Conservation (phyloP, 805 yeast species). For the Maudiozyma serrabonitensis region DNA sequence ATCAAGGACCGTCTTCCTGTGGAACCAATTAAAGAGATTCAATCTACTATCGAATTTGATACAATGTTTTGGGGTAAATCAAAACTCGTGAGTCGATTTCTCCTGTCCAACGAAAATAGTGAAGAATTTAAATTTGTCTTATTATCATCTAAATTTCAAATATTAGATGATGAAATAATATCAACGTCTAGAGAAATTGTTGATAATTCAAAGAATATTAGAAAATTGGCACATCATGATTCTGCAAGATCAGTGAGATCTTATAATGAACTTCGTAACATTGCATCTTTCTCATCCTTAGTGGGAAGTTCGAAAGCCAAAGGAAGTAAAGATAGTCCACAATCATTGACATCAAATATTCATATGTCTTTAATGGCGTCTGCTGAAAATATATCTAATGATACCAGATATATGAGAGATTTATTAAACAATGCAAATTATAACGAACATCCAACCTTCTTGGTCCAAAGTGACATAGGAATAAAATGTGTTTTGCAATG, state of each 20-base stretch:
- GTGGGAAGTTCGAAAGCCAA: not conserved
- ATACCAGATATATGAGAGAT: not conserved
- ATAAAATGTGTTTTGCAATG: slow-evolving; percentile 19
- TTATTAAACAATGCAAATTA: slow-evolving; percentile 3
- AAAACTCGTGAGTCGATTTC: slow-evolving; percentile 27
- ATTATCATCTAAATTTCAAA: slow-evolving; percentile 25
- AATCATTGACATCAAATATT: not conserved
- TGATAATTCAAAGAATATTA: slow-evolving; percentile 3
- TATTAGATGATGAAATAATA: slow-evolving; percentile 20
- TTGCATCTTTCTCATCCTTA: slow-evolving; percentile 4
- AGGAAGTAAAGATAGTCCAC: not conserved
- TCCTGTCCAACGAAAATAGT: slow-evolving; percentile 35
- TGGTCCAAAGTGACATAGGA: slow-evolving; percentile 5
- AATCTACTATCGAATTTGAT: slow-evolving; percentile 28
- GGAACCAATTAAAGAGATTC: not conserved
- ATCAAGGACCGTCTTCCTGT: not conserved
- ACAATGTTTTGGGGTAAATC: slow-evolving; percentile 30
- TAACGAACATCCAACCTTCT: slow-evolving; percentile 19
- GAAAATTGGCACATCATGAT: not conserved
- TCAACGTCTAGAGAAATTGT: slow-evolving; percentile 21
- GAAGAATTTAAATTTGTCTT: slow-evolving; percentile 35
- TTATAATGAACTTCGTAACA: slow-evolving; percentile 12
- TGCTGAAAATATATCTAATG: not conserved
- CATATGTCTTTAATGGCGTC: slow-evolving; percentile 1
- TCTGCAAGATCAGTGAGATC: slow-evolving; percentile 15